Evolutionary conservation across 2,329 filamentous ascomycete species (phyloP).

Genomic region (Ceratocystis ficicola): DNA sequence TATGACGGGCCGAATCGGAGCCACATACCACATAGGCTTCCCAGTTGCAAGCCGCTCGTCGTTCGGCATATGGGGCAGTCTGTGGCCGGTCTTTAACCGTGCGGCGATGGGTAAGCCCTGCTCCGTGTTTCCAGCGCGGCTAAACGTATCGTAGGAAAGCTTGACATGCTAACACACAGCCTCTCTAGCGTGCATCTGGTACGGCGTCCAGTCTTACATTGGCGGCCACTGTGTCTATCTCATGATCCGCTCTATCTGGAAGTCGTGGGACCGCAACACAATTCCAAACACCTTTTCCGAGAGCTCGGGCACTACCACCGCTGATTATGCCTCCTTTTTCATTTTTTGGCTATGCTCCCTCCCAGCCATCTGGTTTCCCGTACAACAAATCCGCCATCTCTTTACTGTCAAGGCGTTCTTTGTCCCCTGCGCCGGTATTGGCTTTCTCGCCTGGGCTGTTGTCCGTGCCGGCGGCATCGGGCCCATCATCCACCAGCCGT

Average conservation of each 20-base stretch:
- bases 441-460: conserved; percentile 79
- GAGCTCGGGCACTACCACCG: conserved; percentile 58
- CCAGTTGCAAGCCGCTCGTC: conserved; percentile 66
- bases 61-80: conserved; percentile 78
- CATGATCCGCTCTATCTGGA: conserved; percentile 82
- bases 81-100: conserved; percentile 83
- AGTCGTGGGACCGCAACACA: conserved; percentile 45
- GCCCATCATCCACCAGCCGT: conserved; percentile 62
- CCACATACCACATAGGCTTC: conserved; percentile 80
- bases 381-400: conserved; percentile 76
- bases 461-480: conserved; percentile 71
- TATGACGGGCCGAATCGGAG: conserved; percentile 69
- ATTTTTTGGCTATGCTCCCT: conserved; percentile 73
- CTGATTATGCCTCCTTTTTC: conserved; percentile 70
- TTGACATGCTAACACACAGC: not conserved
- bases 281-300: conserved; percentile 55
- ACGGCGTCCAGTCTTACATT: conserved; percentile 75
- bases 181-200: conserved; percentile 62
- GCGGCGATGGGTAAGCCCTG: conserved; percentile 54
- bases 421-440: conserved; percentile 69
- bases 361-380: conserved; percentile 78
- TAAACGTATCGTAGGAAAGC: conserved; percentile 9
- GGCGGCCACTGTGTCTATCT: conserved; percentile 74
- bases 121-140: not conserved
- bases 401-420: conserved; percentile 84